A percentile compares a stretch with the other conserved stretches of the same genome.
Evolutionary conservation across 2,329 filamentous ascomycete species (phyloP).

Genomic region (Colletotrichum neosansevieriae): DNA sequence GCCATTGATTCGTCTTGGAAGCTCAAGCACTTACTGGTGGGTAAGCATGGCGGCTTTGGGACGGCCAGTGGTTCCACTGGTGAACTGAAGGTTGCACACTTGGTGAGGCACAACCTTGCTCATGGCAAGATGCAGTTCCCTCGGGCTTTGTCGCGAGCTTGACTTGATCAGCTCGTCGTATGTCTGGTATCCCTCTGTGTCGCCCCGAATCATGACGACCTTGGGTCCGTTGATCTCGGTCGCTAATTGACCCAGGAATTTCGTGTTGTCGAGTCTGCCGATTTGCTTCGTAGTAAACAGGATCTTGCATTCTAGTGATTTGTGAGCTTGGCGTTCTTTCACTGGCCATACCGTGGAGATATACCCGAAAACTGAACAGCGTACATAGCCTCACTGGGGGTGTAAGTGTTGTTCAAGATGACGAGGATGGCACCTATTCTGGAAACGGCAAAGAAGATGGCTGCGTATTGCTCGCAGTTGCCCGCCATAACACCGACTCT

Average conservation of each 20-base stretch:
- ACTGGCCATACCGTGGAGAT: neutral
- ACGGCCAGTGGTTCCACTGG: conserved; percentile 78
- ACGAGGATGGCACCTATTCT: conserved; percentile 77
- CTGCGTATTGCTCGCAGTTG: conserved; percentile 84
- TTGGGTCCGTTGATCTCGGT: conserved; percentile 59
- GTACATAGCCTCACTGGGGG: conserved; percentile 77
- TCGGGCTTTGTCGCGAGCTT: conserved; percentile 61
- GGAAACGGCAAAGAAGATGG: conserved; percentile 79
- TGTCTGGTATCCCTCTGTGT: conserved; percentile 65
- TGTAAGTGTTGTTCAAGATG: conserved; percentile 87
- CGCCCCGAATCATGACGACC: conserved; percentile 72
- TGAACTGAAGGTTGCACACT: conserved; percentile 81
- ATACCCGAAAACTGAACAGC: conserved; percentile 77
- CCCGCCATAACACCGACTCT: conserved; percentile 82
- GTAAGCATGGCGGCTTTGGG: conserved; percentile 83
- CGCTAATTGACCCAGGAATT: conserved; percentile 67
- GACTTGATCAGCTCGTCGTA: conserved; percentile 70
- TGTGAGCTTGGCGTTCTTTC: conserved; percentile 7
- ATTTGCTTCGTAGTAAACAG: conserved; percentile 80
- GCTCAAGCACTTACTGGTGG: conserved; percentile 65
- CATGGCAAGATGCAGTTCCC: conserved; percentile 65
- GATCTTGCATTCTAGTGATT: conserved; percentile 72
- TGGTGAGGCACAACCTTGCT: conserved; percentile 71
- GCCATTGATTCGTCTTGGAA: neutral
- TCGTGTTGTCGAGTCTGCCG: conserved; percentile 72